Evolutionary conservation across 148 eudicot genomes (phyloP).

Genomic region (Euryodendron excelsum): DNA sequence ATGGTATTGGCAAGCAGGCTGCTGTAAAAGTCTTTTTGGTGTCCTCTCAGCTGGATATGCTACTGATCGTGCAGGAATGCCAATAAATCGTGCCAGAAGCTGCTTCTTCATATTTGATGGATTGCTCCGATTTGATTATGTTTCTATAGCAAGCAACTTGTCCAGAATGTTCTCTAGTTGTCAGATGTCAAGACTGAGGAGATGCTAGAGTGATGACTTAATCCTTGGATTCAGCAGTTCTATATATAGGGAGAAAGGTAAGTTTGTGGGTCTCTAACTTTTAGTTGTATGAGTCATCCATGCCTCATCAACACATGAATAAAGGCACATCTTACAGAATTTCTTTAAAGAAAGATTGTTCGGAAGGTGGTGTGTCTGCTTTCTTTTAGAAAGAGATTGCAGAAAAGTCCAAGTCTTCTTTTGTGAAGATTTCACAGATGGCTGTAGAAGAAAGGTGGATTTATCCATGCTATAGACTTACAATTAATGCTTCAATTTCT

Average conservation of each 20-base stretch:
- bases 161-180: neutral
- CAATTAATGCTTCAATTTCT: too few relatives aligned
- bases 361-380: too few relatives aligned
- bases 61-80: conserved; percentile 1
- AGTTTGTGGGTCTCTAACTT: neutral
- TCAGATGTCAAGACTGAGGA: neutral
- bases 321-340: too few relatives aligned
- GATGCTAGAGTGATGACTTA: neutral
- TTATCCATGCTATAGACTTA: neutral
- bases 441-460: neutral
- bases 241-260: conserved; percentile 11
- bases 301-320: too few relatives aligned
- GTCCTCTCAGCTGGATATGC: conserved; percentile 7
- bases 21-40: conserved; percentile 16
- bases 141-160: neutral
- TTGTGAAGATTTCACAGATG: conserved; percentile 2
- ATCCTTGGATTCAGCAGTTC: neutral
- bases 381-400: too few relatives aligned
- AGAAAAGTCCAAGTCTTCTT: neutral
- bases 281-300: neutral
- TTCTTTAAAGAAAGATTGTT: too few relatives aligned
- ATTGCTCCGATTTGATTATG: neutral
- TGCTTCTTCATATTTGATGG: conserved; percentile 20
- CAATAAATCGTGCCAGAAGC: conserved; percentile 8
- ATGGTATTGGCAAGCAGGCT: conserved; percentile 4